Evolutionary conservation across 495 filamentous ascomycete species (phyloP).

Genomic region (Rhypophila decipiens): DNA sequence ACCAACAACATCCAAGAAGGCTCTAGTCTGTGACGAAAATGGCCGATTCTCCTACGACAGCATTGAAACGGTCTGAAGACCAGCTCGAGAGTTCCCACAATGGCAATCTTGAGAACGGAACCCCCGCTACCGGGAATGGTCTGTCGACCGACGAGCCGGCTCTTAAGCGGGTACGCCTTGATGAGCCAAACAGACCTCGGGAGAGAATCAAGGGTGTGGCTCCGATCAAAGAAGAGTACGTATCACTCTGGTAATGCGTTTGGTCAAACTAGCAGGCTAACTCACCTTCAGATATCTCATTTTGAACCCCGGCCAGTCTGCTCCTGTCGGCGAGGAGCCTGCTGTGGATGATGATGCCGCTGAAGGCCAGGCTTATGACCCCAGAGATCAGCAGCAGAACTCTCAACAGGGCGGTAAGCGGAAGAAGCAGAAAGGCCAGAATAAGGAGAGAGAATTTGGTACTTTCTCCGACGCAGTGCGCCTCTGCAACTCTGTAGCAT

Average conservation of each 20-base stretch:
- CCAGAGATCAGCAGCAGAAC: conserved; percentile 27
- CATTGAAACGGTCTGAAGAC: conserved; percentile 12
- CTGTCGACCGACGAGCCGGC: conserved; percentile 34
- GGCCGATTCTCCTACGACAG: conserved; percentile 13
- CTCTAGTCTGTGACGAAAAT: too few relatives aligned
- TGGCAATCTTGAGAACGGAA: background rate
- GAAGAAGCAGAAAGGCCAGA: conserved; percentile 69
- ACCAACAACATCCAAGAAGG: too few relatives aligned
- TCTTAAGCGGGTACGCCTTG: conserved; percentile 55
- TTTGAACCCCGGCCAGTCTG: conserved; percentile 19
- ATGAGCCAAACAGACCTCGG: conserved; percentile 22
- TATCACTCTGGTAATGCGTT: conserved; percentile 4
- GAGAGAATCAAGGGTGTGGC: conserved; percentile 62
- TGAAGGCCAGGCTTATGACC: conserved; percentile 40
- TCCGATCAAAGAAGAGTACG: conserved; percentile 78
- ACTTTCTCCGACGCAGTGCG: conserved; percentile 67
- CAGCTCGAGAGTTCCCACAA: conserved; percentile 3
- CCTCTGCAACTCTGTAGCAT: conserved; percentile 66
- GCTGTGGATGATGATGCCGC: conserved; percentile 65
- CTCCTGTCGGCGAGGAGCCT: conserved; percentile 11
- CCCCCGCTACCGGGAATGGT: too few relatives aligned
- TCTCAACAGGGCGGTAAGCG: conserved; percentile 25
- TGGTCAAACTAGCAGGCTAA: too few relatives aligned
- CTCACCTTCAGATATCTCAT: conserved; percentile 52
- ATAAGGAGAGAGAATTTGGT: conserved; percentile 80